Percentiles rank a stretch among this genome's conserved stretches.
Evolutionary conservation across 495 filamentous ascomycete species (phyloP).

Genomic region (Aspergillus homomorphus): DNA sequence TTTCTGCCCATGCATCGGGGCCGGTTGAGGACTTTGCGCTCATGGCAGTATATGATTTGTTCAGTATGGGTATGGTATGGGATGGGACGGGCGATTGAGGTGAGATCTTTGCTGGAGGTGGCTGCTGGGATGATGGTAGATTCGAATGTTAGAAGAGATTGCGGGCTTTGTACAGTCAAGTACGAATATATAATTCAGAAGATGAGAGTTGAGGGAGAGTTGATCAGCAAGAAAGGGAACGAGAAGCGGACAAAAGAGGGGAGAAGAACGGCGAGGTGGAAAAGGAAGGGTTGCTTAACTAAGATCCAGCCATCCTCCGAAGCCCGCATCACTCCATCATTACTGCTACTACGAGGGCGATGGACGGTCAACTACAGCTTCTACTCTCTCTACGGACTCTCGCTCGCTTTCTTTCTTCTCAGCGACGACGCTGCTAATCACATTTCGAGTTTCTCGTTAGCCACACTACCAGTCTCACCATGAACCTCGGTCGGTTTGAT

Average conservation of each 20-base stretch:
- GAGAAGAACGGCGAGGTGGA: conserved; percentile 9
- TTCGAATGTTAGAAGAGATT: not conserved
- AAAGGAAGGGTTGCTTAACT: conserved; percentile 18
- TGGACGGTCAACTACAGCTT: not conserved
- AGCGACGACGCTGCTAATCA: not conserved
- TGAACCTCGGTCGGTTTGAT: not conserved
- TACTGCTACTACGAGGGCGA: not conserved
- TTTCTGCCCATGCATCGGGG: conserved; percentile 87
- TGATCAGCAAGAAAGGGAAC: not conserved
- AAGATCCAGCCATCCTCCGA: conserved; percentile 1
- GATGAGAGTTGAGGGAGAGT: not conserved
- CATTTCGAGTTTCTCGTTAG: not conserved
- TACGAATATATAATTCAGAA: not conserved
- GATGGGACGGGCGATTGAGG: not conserved
- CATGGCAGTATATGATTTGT: conserved; percentile 36
- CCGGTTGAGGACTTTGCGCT: conserved; percentile 45
- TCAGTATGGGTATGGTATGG: conserved; percentile 5
- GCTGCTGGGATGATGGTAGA: not conserved
- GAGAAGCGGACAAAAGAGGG: conserved; percentile 14
- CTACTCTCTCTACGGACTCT: not conserved
- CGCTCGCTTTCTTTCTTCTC: not conserved
- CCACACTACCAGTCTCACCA: not conserved
- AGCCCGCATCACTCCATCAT: not conserved
- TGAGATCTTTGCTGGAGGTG: conserved; percentile 5
- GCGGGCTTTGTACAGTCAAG: not conserved